Evolutionary conservation across 805 yeast species (phyloP), one percentile per base, ranked within the genome.

Genomic region (Osmozyma mogii): DNA sequence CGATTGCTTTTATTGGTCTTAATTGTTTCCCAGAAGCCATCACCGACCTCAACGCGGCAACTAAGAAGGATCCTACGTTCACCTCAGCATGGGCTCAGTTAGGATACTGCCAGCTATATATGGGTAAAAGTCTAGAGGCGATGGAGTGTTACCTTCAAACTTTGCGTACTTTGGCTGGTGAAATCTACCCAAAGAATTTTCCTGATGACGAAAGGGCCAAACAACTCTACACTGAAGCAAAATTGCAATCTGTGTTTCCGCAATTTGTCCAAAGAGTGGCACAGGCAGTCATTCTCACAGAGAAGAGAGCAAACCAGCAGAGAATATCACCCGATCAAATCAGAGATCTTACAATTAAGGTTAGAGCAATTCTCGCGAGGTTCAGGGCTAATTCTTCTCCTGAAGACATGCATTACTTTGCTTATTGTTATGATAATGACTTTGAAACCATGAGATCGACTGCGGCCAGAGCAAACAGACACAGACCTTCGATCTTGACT

Each of bases 61-160:
- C 61, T 7, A 24, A 28, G 13, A 28, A 39, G 22, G 66, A 61
- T 34, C 38, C 53, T 18, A 44, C 54, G 5, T 58, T 54, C 36
- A 51, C 61, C 4, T 61, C 68, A 2, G 68, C 65, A 5, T 62
- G 68, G 68, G 45, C 59, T 12, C 68, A 62, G 42, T 45, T 62
- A 35, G 67, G 65, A 4, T 62, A 60, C 44, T 61, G 65, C 38
- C 64, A 61, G 25, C 41, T 62, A 21, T 61, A 58, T 39, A 52
- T 61, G 59, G 67, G 67, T 4, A 41, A 41, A 21, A 52, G 59
- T 26, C 36, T 60, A 15, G 27, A 52, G 7, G 54, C 65, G 3
- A 41, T 61, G 25, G 42, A 45, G 28, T 54, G 61, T 35, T 61
- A 61, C 38, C 41, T 51, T 9, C 43, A 45, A 16, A 57, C 66